A percentile compares a stretch with the other conserved stretches of the same genome.
phyloP scores from a whole-genome alignment of 345 rosid species.

The Eucalyptus leucophloia region DNA sequence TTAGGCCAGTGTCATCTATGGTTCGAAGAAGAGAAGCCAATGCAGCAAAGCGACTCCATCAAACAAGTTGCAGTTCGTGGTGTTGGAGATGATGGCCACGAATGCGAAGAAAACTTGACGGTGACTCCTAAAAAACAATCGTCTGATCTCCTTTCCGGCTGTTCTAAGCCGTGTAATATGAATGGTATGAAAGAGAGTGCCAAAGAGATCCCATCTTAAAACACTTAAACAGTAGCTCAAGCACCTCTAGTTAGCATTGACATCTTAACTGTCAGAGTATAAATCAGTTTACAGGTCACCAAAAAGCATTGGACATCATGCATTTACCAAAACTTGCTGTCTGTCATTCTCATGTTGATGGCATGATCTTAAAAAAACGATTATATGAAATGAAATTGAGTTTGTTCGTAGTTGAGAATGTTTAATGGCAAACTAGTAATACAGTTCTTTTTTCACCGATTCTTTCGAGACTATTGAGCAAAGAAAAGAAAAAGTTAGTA shows the following conservation, averaged over 20 bases:
- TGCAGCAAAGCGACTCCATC: neutral
- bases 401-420: neutral
- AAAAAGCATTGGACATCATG: neutral
- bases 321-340: neutral
- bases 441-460: neutral
- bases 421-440: neutral
- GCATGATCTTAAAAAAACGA: neutral
- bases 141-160: neutral
- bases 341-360: neutral
- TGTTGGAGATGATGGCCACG: neutral
- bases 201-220: neutral
- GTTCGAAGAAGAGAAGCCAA: neutral
- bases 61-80: neutral
- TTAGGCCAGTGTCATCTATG: neutral
- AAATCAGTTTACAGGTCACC: neutral
- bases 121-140: neutral
- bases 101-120: neutral
- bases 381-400: neutral
- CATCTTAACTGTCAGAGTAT: neutral
- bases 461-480: neutral
- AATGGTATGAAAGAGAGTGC: neutral
- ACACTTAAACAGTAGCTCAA: neutral
- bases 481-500: neutral
- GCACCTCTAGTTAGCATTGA: neutral
- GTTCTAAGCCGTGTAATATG: neutral